Conservation (phyloP, 331 rosid species). For the Malus hybrid region DNA sequence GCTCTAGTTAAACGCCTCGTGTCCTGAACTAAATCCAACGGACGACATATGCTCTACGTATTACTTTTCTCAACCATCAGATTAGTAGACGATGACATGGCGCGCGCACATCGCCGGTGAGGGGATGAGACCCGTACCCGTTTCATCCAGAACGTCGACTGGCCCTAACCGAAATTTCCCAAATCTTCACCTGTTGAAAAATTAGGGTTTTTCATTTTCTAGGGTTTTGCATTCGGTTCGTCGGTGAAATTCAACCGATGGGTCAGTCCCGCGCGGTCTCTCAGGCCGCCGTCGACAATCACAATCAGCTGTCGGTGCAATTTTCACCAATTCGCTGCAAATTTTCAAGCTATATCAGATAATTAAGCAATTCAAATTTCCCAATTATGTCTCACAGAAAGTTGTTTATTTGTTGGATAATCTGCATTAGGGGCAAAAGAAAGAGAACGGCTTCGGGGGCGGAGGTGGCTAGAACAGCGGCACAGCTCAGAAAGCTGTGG, state of each 20-base stretch:
- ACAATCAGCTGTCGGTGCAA: conserved; percentile 34
- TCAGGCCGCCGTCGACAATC: conserved; percentile 40
- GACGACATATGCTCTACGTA: neutral
- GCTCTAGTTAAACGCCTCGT: neutral
- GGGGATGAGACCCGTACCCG: neutral
- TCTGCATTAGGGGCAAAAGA: conserved; percentile 49
- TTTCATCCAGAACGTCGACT: too few species aligned
- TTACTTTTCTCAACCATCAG: neutral
- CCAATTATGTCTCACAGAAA: neutral
- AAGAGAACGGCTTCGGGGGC: conserved; percentile 38
- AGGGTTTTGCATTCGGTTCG: neutral
- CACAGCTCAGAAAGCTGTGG: conserved; percentile 14
- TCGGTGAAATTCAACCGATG: conserved; percentile 24
- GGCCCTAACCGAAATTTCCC: neutral
- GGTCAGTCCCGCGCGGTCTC: conserved; percentile 69
- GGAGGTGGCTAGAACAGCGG: conserved; percentile 27
- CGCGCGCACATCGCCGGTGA: neutral
- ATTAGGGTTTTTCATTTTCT: neutral
- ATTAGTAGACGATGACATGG: neutral
- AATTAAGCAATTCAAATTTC: neutral
- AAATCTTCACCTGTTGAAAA: neutral
- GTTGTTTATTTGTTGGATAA: neutral
- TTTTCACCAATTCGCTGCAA: neutral
- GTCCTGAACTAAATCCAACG: neutral
- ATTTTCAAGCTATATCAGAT: neutral